Conservation (phyloP, 768 basidiomycete genomes). For the Kwoniella sp. region DNA sequence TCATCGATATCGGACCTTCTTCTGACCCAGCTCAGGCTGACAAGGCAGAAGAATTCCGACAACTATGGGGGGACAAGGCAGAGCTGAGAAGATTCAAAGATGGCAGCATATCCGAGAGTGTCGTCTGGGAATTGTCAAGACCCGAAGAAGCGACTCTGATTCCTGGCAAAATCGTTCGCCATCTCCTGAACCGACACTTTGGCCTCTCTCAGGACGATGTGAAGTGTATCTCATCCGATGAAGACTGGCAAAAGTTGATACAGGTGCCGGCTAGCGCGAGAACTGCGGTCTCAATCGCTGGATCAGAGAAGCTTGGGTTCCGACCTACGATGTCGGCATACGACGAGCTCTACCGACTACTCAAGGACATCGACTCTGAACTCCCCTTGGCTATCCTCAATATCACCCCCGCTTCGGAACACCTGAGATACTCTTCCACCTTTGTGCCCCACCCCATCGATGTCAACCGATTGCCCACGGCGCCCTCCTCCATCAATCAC, state of each 20-base stretch:
- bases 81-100: slow-evolving; percentile 95
- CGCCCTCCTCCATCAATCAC: slow-evolving; percentile 64
- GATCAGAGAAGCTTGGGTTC: slow-evolving; percentile 57
- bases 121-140: slow-evolving; percentile 86
- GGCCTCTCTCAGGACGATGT: slow-evolving; percentile 58
- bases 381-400: slow-evolving; percentile 77
- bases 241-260: slow-evolving; percentile 39
- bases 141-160: slow-evolving; percentile 80
- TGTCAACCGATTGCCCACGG: slow-evolving; percentile 58
- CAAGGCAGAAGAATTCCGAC: slow-evolving; percentile 66
- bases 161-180: slow-evolving; percentile 70
- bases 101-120: slow-evolving; percentile 84
- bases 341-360: slow-evolving; percentile 70
- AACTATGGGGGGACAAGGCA: slow-evolving; percentile 88
- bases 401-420: slow-evolving; percentile 71
- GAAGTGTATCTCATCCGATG: slow-evolving; percentile 33
- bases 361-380: slow-evolving; percentile 71
- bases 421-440: slow-evolving; percentile 75
- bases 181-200: slow-evolving; percentile 77
- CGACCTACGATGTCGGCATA: slow-evolving; percentile 70
- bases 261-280: slow-evolving; percentile 55
- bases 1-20: slow-evolving; percentile 89
- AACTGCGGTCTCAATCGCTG: slow-evolving; percentile 49
- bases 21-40: slow-evolving; percentile 58
- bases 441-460: slow-evolving; percentile 79